These are phyloP conservation scores for Ambrosiella cleistominuta DNA, from an alignment of 2,329 filamentous ascomycete genomes.

Conservation along the genomic window DNA sequence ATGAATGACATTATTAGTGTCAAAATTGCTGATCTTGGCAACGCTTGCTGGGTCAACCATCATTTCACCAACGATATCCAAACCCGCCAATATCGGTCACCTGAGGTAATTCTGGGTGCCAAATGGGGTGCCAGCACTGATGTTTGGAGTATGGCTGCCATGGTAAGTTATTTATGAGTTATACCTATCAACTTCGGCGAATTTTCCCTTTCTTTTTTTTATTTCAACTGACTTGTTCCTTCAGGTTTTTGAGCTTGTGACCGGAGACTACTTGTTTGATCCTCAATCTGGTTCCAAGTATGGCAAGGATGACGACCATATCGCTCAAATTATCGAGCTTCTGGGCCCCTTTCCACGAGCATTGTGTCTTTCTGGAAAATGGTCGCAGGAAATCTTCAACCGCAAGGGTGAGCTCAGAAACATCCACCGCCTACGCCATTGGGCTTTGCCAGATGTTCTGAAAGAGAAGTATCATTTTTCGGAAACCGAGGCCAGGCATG, in stretches of 20 bases:
- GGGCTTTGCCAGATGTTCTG: conserved; percentile 83
- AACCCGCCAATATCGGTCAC: conserved; percentile 89
- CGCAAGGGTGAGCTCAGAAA: conserved; percentile 92
- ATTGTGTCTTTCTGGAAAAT: conserved; percentile 81
- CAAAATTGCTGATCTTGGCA: conserved; percentile 95
- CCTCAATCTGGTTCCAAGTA: conserved; percentile 98
- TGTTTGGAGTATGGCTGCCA: conserved; percentile 98
- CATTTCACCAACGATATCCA: conserved; percentile 99
- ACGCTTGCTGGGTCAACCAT: conserved; percentile 96
- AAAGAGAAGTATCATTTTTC: conserved; percentile 94
- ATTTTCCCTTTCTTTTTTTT: neutral
- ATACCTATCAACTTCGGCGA: neutral
- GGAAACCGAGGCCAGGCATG: conserved; percentile 57
- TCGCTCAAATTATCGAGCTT: conserved; percentile 95
- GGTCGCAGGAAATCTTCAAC: conserved; percentile 98
- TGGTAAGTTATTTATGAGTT: conserved; percentile 45
- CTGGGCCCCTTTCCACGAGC: conserved; percentile 86
- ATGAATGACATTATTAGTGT: conserved; percentile 71
- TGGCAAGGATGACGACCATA: conserved; percentile 97
- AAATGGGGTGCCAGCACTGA: conserved; percentile 99
- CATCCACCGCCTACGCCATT: conserved; percentile 89
- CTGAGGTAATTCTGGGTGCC: conserved; percentile 86
- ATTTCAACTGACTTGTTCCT: neutral
- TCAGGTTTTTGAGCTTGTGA: conserved; percentile 92
- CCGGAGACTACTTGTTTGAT: conserved; percentile 95